Evolutionary conservation across 352 stramenopile species (phyloP).

Genomic region (Phytopythium chamaehyphon): DNA sequence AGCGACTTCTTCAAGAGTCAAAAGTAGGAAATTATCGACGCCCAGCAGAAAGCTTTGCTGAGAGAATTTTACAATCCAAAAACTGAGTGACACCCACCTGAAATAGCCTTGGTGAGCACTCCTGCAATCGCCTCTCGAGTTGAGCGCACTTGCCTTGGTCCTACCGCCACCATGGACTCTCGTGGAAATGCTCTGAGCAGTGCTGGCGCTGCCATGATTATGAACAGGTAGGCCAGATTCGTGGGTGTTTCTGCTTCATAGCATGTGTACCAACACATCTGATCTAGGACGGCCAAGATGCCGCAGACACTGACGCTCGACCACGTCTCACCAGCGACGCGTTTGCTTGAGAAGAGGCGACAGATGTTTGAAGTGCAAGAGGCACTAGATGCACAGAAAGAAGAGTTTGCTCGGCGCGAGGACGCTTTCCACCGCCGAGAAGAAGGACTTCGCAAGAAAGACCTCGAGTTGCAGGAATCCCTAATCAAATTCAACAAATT

Average conservation of each 20-base stretch:
- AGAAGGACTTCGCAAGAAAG: conserved; percentile 91
- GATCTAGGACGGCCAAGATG: conserved; percentile 39
- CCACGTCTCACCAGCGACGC: conserved; percentile 90
- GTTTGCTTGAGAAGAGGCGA: conserved; percentile 91
- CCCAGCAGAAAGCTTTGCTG: no score
- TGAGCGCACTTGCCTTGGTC: no score
- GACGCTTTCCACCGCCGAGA: conserved; percentile 92
- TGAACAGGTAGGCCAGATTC: conserved; percentile 48
- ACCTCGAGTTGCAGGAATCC: conserved; percentile 93
- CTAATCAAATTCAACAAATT: conserved; percentile 98
- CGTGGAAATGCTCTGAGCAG: conserved; percentile 49
- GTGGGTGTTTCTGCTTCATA: no score
- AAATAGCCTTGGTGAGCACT: no score
- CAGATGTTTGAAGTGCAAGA: conserved; percentile 96
- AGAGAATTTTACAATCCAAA: no score
- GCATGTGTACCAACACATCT: not conserved
- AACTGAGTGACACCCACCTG: not conserved
- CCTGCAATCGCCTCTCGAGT: no score
- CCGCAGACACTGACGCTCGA: conserved; percentile 90
- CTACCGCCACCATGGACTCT: conserved; percentile 38
- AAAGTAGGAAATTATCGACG: no score
- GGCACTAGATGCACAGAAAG: conserved; percentile 92
- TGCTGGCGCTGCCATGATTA: conserved; percentile 64
- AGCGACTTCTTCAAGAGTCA: no score
- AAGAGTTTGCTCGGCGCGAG: conserved; percentile 88